Base-by-base conservation (phyloP, 306 rosid genomes). In the Cicer cuneatum region DNA sequence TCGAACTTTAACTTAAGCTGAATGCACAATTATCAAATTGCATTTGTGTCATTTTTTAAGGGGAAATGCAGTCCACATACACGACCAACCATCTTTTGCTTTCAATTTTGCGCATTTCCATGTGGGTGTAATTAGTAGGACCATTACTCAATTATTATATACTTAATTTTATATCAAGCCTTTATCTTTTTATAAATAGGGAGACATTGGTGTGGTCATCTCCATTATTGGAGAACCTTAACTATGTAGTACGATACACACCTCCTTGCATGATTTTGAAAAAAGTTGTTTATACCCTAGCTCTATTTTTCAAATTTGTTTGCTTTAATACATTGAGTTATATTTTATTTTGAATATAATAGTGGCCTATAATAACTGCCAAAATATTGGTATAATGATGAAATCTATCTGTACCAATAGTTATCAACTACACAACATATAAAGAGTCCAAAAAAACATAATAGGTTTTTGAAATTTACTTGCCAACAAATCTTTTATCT, bases 21-120 rank as follows among this genome's bases (percentile, higher is more conserved):
- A 73, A 83, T 61, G 94, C 83, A 24, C 88, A 86, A 86, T 89
- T 87, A 84, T 81, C 87, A 66, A 65, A 72, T 81, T 80, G 69
- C 59, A 16, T 24, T 24, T 24, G 6, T 77, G 56, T 84, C 62
- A 54, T 73, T 64, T 75, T 64, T 45, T 24, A 58, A 71, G 46
- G 58, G 49, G 19, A 35, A 76, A 72, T 58, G 81, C 10, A 77
- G 75, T 71, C 78, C 72, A 38, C 65, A 47, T 29, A 78, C 75
- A 63, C 33, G 66, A 49, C 77, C 76, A 43, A 14, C 52, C 73
- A 52, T 61, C 79, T 71, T 83, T 86, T 61, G 46, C 83, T 82
- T 75, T 82, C 72, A 62, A 52, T 72, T 46, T 46, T 24, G 3
- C 33, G 4, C 33, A 24, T 24, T 24, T 24, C 33, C 33, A 24